Percentiles rank a stretch among this genome's conserved stretches.
phyloP scores from a whole-genome alignment of 1,139 yeast species.

The Protomyces inundatus region DNA sequence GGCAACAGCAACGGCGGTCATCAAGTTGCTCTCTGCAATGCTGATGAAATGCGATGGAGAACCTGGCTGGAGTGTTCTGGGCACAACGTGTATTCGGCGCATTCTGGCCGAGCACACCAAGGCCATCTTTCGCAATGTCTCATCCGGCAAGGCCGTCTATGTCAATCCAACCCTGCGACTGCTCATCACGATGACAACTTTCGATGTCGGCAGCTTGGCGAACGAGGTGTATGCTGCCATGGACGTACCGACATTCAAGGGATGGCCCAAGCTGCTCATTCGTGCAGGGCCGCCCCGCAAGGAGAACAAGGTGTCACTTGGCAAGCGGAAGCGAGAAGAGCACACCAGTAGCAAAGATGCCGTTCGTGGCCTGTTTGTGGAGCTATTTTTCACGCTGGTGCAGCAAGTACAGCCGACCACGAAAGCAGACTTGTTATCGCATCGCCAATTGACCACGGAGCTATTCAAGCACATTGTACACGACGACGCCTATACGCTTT shows the following conservation, averaged over 20 bases:
- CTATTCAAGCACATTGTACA: constrained; percentile 60
- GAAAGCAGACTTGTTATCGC: constrained; percentile 58
- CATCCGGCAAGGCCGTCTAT: constrained; percentile 52
- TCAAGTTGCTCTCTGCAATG: constrained; percentile 12
- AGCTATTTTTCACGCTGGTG: constrained; percentile 56
- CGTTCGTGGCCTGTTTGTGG: constrained; percentile 40
- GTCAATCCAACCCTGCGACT: constrained; percentile 60
- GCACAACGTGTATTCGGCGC: constrained; percentile 45
- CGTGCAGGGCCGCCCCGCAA: constrained; percentile 33
- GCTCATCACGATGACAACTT: constrained; percentile 50
- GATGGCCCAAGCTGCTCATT: constrained; percentile 55
- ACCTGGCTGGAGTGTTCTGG: constrained; percentile 36
- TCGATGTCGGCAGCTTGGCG: constrained; percentile 48
- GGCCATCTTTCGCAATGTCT: constrained; percentile 63
- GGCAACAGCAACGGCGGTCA: not conserved
- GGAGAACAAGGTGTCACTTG: constrained; percentile 37
- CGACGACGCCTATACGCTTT: constrained; percentile 46
- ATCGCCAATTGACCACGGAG: constrained; percentile 54
- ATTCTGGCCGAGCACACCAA: constrained; percentile 56
- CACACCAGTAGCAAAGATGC: constrained; percentile 38
- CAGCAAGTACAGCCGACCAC: constrained; percentile 48
- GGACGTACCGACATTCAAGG: constrained; percentile 56
- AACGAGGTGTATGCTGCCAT: constrained; percentile 60
- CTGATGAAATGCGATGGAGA: constrained; percentile 34
- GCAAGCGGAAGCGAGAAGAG: constrained; percentile 46